Base-by-base conservation (phyloP, 1,139 yeast species). In the Hansenula sp. region DNA sequence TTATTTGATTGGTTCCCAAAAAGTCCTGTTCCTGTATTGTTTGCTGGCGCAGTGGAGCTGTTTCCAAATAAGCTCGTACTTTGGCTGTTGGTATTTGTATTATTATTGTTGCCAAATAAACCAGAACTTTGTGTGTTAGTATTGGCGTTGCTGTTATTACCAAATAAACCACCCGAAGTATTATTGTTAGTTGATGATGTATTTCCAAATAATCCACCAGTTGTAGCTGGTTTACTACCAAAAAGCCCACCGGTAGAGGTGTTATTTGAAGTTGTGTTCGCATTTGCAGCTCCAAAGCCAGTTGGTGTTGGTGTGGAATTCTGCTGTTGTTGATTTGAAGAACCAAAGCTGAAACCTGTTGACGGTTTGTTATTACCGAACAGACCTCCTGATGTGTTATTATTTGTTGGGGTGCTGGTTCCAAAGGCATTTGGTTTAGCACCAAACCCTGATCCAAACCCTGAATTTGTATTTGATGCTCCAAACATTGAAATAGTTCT, bases 111-210 rank as follows among this genome's bases (percentile, higher is more conserved):
- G n/a, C n/a, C n/a, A n/a, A n/a, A n/a, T n/a, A n/a, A n/a, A n/a
- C n/a, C n/a, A n/a, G n/a, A n/a, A n/a, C n/a, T n/a, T n/a, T n/a
- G n/a, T n/a, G n/a, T n/a, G n/a, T n/a, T n/a, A 29, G 26, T 36
- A 2, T 41, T 29, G 9, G 41, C 33, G 2, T 42, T 44, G 12
- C 43, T 42, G 16, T 42, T 48, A 28, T 48, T 50, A 2, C 70
- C 69, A 49, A 62, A 63, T 20, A 64, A 17, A 34, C 33, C 37
- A 8, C 66, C 65, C 20, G 42, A 39, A 7, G 44, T 37, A 32
- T 11, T 29, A 11, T 29, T 29, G n/a, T 29, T 29, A 5, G n/a
- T 29, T 2, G 21, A 4, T 26, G 29, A 18, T 3, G 32, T 12
- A 13, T 29, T 29, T 6, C 32, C 32, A n/a, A 29, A 29, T 8